Evolutionary conservation across 805 yeast species (phyloP), one percentile per base, ranked within the genome.

Genomic region (Metschnikowia santaceciliae): DNA sequence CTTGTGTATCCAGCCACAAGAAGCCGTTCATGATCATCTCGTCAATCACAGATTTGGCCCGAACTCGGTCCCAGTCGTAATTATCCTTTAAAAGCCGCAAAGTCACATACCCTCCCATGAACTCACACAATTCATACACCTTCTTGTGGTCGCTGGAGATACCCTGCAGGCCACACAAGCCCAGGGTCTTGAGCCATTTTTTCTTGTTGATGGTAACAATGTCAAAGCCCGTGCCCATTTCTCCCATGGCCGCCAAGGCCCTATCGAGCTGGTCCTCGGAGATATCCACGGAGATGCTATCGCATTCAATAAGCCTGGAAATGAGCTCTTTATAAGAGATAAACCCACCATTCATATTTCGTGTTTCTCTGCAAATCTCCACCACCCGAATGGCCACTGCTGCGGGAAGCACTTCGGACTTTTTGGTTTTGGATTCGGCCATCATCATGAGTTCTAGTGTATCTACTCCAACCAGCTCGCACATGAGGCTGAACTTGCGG

Each of bases 11-110:
- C 0, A 90, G 70, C 99, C 99, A 92, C 13, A 92, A 69, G 48
- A 90, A 74, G 3, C 98, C 97, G 46, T 77, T 77, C 55, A 86
- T 75, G 1, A 91, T 86, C 89, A 92, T 83, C 42, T 87, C 92
- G 36, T 87, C 84, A 4, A 92, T 62, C 4, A 83, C 84, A 0
- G 82, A 70, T 54, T 76, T 76, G 48, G 88, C 77, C 49, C 96
- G 71, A 2, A 79, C 70, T 2, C 63, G 62, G 46, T 78, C 81
- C 99, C 99, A 92, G 1, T 76, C 75, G 52, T 84, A 79, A 61
- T 92, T 94, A 58, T 86, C 97, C 13, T 77, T 65, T 36, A 92
- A 68, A 30, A 90, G 65, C 2, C 81, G 68, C 6, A 76, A 74
- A 3, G 88, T 78, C 1, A 90, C 88, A 62, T 75, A 88, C 0